Base-by-base conservation (phyloP, 495 filamentous ascomycete species). In the Evansstolkia leycettana region DNA sequence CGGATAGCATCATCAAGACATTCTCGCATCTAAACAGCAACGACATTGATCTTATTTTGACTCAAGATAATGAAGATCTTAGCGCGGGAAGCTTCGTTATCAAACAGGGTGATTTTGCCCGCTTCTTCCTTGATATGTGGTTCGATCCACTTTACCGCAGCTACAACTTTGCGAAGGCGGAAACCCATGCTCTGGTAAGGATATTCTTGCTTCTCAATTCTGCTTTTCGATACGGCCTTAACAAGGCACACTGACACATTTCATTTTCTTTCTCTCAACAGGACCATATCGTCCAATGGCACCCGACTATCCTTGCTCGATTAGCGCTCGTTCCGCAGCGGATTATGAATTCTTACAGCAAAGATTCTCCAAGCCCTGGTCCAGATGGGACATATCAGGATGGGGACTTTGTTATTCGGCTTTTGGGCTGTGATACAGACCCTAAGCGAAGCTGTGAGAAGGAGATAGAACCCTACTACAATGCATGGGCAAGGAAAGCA, bases 281-380 rank as follows among this genome's bases (percentile, higher is more conserved):
- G 82, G 84, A 89, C 57, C 84, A 88, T 48, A 83, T 94, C 38
- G 75, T 89, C 20, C 90, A 94, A 67, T 99, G 92, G 92, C 92
- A 99, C 53, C 87, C 90, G n/a, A 99, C 90, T 0, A 84, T 96
- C 35, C 70, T 99, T 13, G 81, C 87, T 14, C 84, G 84, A 46
- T 58, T 94, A 36, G 87, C 82, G 1, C 62, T 99, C 9, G 61
- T 99, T 13, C 85, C 86, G 2, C 89, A 96, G 60, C 70, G 76
- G 13, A 60, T 69, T 25, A 57, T 99, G 47, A 93, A 92, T 54
- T 67, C 85, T 3, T 94, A 93, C 52, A 68, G 61, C 46, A 54
- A 62, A 17, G 69, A 72, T 34, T 61, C 67, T 5, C 40, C 53
- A 1, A 61, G 55, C 17, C 53, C 54, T 9, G 51, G 53, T n/a